A percentile compares a stretch with the other conserved stretches of the same genome.
Conservation (phyloP, 495 filamentous ascomycete species). For the Hypoxylon cercidicola region DNA sequence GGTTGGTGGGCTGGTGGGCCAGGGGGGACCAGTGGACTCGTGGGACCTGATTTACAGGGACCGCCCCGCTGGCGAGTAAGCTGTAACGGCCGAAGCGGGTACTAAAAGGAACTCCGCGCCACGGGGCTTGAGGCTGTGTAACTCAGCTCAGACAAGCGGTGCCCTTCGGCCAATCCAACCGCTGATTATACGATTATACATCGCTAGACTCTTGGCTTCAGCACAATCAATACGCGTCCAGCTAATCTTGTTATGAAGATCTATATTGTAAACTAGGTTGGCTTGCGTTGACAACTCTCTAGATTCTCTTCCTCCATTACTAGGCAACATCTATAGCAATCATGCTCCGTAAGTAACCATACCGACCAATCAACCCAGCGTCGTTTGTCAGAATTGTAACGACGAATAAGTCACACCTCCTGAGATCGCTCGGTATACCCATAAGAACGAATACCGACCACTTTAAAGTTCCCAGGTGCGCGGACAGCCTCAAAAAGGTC, state of each 20-base stretch:
- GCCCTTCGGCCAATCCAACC: slow-evolving; percentile 10
- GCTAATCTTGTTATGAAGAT: neutral
- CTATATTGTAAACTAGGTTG: too few species aligned
- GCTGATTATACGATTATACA: neutral
- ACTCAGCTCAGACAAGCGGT: slow-evolving; percentile 13
- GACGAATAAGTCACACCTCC: slow-evolving; percentile 18
- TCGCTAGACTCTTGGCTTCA: slow-evolving; percentile 24
- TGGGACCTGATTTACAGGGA: slow-evolving; percentile 18
- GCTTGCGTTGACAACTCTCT: too few species aligned
- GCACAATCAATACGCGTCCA: slow-evolving; percentile 30
- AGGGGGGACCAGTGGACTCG: slow-evolving; percentile 4
- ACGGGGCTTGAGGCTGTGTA: slow-evolving; percentile 27
- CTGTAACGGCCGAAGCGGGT: slow-evolving; percentile 7
- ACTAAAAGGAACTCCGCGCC: slow-evolving; percentile 25
- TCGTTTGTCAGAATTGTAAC: slow-evolving; percentile 6
- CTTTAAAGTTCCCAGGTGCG: neutral
- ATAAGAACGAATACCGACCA: slow-evolving; percentile 9
- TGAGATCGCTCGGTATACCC: slow-evolving; percentile 18
- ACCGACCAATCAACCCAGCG: too few species aligned
- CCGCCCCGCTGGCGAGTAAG: slow-evolving; percentile 15
- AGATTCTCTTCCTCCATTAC: neutral
- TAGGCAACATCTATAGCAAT: too few species aligned
- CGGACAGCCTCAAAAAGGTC: too few species aligned
- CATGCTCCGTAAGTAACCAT: too few species aligned
- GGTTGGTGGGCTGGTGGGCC: too few species aligned